Evolutionary conservation across 2,329 filamentous ascomycete species (phyloP).

Genomic region (Leptoxyphium fumago): DNA sequence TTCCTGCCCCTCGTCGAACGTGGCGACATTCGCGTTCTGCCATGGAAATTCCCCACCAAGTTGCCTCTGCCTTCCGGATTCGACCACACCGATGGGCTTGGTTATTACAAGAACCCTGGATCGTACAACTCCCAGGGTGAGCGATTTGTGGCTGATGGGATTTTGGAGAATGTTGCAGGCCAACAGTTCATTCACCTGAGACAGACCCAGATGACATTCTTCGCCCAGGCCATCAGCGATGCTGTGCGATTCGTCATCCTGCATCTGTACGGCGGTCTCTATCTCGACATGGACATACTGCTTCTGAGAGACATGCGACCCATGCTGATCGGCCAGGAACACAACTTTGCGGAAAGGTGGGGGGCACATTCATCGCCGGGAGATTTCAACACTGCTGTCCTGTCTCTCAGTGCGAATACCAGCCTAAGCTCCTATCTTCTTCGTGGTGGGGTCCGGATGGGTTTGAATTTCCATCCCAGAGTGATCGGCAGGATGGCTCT

Average conservation of each 20-base stretch:
- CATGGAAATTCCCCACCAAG: slow-evolving; percentile 39
- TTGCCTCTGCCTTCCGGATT: slow-evolving; percentile 36
- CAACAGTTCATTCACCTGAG: slow-evolving; percentile 40
- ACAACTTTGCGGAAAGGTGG: slow-evolving; percentile 42
- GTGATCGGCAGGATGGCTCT: slow-evolving; percentile 42
- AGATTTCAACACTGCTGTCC: slow-evolving; percentile 2
- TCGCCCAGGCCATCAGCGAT: slow-evolving; percentile 43
- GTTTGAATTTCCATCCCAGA: slow-evolving; percentile 42
- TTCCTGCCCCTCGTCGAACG: slow-evolving; percentile 40
- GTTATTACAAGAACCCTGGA: slow-evolving; percentile 34
- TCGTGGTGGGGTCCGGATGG: slow-evolving; percentile 42
- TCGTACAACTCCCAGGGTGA: slow-evolving; percentile 29
- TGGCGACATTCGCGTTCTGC: slow-evolving; percentile 37
- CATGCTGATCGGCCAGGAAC: slow-evolving; percentile 34
- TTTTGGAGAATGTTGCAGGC: slow-evolving; percentile 33
- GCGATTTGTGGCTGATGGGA: slow-evolving; percentile 34
- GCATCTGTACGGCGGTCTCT: slow-evolving; percentile 39
- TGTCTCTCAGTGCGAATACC: slow-evolving; percentile 1
- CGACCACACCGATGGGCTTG: slow-evolving; percentile 34
- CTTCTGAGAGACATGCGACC: slow-evolving; percentile 42
- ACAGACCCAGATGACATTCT: slow-evolving; percentile 41
- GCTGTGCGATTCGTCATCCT: slow-evolving; percentile 41
- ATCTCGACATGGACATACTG: slow-evolving; percentile 42
- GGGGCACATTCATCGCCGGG: slow-evolving; percentile 26
- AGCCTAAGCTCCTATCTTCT: slow-evolving; percentile 31